Base-by-base conservation (phyloP, 768 basidiomycete species). In the Epithele typhae region DNA sequence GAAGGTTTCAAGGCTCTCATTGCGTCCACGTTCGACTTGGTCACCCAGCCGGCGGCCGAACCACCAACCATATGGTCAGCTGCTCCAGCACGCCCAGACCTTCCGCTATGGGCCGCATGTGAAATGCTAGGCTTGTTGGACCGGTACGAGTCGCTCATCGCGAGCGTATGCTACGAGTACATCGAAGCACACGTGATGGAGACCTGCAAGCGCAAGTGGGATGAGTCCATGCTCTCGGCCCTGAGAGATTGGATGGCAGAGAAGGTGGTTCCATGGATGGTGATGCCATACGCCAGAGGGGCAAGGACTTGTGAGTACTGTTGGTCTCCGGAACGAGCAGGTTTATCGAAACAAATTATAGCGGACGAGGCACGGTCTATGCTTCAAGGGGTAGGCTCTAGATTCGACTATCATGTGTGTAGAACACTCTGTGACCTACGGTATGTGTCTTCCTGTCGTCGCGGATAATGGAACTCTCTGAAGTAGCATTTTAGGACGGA, bases 371-470 rank as follows among this genome's bases (percentile, higher is more conserved):
- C 86, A 25, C 71, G 82, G 58, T 63, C 73, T 27, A 75, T 87
- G 81, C 67, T 95, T 41, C 78, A 82, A 57, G 84, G 84, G 2
- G 81, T 91, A 12, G 84, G 87, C 19, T 81, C 85, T 1, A 72
- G 89, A 36, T 88, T 97, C 59, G 94, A 97, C 55, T 94, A 92
- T 55, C 89, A 95, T 54, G 81, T 97, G 58, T 88, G 91, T 65
- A 94, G 93, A 64, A 90, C 86, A 2, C 69, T 97, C 21, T 91
- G 87, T 60, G 88, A 93, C 62, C 68, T 95, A 43, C 72, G 92
- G 92, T 90, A 46, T 30, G 76, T 61, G 10, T 30, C 15, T 23
- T 22, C 17, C 46, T 14, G 9, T 33, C 7, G n/a, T 45, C 12
- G 33, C 39, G 15, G 37, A 41, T 15, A 36, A 35, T 39, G 39